Percentiles rank a stretch among this genome's conserved stretches.
phyloP scores from a whole-genome alignment of 176 grass and related monocot species.

The Phyllostachys edulis region DNA sequence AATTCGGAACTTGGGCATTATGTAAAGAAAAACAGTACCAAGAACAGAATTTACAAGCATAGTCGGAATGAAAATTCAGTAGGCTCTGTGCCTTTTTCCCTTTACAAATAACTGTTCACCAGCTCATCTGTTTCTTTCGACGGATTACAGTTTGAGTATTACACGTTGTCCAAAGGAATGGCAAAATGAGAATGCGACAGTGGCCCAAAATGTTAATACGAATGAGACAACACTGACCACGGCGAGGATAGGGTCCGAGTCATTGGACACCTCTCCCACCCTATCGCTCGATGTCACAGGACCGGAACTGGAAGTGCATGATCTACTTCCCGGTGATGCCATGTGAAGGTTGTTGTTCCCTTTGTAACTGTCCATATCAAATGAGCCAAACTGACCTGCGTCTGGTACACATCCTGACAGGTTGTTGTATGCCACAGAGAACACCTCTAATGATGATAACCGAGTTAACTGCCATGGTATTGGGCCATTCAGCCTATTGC shows the following conservation, averaged over 20 bases:
- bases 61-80: not conserved
- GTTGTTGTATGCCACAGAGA: conserved; percentile 40
- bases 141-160: not conserved
- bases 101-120: not conserved
- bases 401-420: conserved; percentile 18
- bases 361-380: not conserved
- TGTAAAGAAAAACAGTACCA: not conserved
- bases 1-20: no score
- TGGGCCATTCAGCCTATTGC: not conserved
- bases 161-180: not conserved
- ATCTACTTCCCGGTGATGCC: not conserved
- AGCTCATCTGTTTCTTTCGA: not conserved
- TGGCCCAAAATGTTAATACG: not conserved
- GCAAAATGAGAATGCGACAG: not conserved
- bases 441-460: not conserved
- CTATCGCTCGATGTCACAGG: not conserved
- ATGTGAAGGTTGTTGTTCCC: not conserved
- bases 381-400: not conserved
- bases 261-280: not conserved
- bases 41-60: not conserved
- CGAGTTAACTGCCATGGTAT: not conserved
- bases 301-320: not conserved
- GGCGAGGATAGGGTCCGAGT: not conserved
- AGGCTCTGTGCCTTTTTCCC: not conserved
- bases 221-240: not conserved